Percentiles rank a stretch among this genome's conserved stretches.
Conservation (phyloP, 768 basidiomycete genomes). For the Hortiboletus flavorubellus region DNA sequence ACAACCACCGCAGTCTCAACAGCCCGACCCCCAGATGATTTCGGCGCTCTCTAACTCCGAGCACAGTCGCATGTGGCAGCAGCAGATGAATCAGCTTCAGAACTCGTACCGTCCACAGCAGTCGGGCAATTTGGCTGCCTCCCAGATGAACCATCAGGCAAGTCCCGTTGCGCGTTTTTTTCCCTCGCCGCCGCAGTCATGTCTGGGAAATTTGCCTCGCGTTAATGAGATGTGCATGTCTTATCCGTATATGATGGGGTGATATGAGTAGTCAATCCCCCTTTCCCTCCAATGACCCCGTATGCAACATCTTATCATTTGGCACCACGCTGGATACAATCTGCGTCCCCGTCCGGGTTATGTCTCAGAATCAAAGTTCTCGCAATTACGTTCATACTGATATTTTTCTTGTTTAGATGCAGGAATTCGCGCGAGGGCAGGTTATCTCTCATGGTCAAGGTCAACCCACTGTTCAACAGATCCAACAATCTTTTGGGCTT, state of each 20-base stretch:
- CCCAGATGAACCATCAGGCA: constrained; percentile 47
- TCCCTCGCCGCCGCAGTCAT: constrained; percentile 4
- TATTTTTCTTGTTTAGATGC: constrained; percentile 36
- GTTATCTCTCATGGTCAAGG: constrained; percentile 39
- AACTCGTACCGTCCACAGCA: constrained; percentile 42
- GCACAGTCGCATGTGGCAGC: constrained; percentile 55
- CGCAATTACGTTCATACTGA: constrained; percentile 22
- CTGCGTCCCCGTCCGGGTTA: constrained; percentile 2
- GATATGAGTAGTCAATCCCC: constrained; percentile 19
- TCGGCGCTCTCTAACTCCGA: constrained; percentile 48
- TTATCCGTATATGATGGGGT: constrained; percentile 9
- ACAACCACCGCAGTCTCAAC: constrained; percentile 44
- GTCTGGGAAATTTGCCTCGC: constrained; percentile 18
- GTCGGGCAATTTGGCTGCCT: constrained; percentile 37
- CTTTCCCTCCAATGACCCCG: constrained; percentile 7
- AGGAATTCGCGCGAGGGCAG: constrained; percentile 43
- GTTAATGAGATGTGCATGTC: constrained; percentile 13
- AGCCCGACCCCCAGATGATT: constrained; percentile 37
- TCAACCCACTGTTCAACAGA: constrained; percentile 37
- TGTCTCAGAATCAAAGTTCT: constrained; percentile 3
- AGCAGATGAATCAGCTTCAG: constrained; percentile 49
- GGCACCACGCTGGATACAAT: background rate
- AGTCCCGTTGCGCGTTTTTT: constrained; percentile 28
- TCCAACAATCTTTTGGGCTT: constrained; percentile 43
- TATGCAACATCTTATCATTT: constrained; percentile 16